Evolutionary conservation across 176 grass and related monocot genomes (phyloP).

Genomic region (Zea mays): Zm-B73-REFERENCE-NAM-5.0 NC_050096.1:5765501-5766000

Average conservation of each 20-base stretch:
- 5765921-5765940: slow-evolving; percentile 10
- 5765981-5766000: slow-evolving; percentile 26
- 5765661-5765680: slow-evolving; percentile 3
- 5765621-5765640: background rate
- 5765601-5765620: background rate
- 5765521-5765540: background rate
- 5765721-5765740: slow-evolving; percentile 23
- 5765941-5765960: background rate
- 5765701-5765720: slow-evolving; percentile 41
- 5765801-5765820: background rate
- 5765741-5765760: slow-evolving; percentile 46
- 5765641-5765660: background rate
- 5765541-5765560: background rate
- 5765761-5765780: slow-evolving; percentile 28
- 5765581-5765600: background rate
- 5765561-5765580: slow-evolving; percentile 3
- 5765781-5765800: slow-evolving; percentile 34
- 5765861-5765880: slow-evolving; percentile 32
- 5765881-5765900: slow-evolving; percentile 29
- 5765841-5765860: slow-evolving; percentile 1
- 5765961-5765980: slow-evolving; percentile 33
- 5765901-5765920: slow-evolving; percentile 18
- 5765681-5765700: background rate
- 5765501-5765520: background rate
- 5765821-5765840: slow-evolving; percentile 1